Evolutionary conservation across 1,284 basidiomycete species (phyloP), one percentile per base, ranked within the genome.

Genomic region (Ustilago crameri): DNA sequence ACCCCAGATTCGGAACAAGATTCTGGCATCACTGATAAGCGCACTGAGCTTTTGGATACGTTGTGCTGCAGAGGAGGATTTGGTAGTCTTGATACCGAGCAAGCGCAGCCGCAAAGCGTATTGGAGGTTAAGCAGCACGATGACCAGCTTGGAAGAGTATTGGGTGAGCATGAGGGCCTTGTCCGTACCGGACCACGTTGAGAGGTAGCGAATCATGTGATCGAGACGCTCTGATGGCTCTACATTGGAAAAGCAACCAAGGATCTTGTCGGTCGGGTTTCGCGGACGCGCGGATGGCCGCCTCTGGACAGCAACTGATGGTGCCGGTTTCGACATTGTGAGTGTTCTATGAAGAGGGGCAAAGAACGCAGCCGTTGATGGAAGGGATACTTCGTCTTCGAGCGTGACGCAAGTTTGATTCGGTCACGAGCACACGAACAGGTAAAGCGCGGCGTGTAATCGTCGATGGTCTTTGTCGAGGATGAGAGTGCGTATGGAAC

Each of bases 141-240:
- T 70, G 22, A 83, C 51, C 27, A 82, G 63, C 46, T 81, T 80
- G 46, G 67, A 68, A 8, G 65, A 62, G 58, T 83, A 83, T 46
- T 83, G 81, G 4, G 76, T 79, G 20, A 82, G 52, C 81, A 83
- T 83, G 26, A 83, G 68, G 4, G 57, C 61, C 65, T 83, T 83
- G 57, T 83, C 81, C 4, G 79, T 77, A 14, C 81, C 81, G 27
- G 65, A 75, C 81, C 81, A 83, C 17, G 81, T 80, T 18, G 72
- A 68, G 24, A 83, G 73, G 48, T 80, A 83, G 27, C 81, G 79
- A n/a, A 81, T 75, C 35, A 75, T 50, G 52, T 82, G 80, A 37
- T 80, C 76, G 30, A 83, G 74, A 34, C 69, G 69, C 23, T 52
- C 46, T 15, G 64, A 75, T 23, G 74, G 75, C 20, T 74, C 64